phyloP scores from a whole-genome alignment of 768 basidiomycete genomes.

The Boletus eberwhitei region DNA sequence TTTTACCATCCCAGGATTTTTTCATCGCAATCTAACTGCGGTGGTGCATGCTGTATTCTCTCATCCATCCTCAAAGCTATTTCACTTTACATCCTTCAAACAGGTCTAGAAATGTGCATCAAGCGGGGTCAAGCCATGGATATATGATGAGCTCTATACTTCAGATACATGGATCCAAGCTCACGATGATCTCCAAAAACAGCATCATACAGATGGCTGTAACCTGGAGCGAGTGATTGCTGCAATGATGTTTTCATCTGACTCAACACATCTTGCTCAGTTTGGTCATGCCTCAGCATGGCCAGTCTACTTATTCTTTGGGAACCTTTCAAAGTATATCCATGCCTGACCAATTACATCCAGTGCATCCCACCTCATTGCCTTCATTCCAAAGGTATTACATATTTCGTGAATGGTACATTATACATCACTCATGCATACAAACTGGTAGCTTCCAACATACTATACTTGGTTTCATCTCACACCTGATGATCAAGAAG shows the following conservation, averaged over 20 bases:
- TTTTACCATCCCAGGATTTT: neutral
- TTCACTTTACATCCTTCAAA: constrained; percentile 25
- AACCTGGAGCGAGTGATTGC: constrained; percentile 9
- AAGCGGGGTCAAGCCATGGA: neutral
- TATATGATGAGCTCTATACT: constrained; percentile 24
- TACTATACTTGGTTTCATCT: too few species aligned
- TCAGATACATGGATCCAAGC: constrained; percentile 20
- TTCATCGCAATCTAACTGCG: neutral
- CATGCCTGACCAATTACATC: too few species aligned
- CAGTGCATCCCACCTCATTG: too few species aligned
- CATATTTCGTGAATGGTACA: too few species aligned
- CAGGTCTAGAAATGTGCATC: constrained; percentile 6
- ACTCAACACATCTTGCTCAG: constrained; percentile 12
- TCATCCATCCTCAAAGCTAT: neutral
- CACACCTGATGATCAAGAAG: too few species aligned
- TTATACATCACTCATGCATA: too few species aligned
- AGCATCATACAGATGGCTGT: constrained; percentile 7
- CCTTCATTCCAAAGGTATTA: too few species aligned
- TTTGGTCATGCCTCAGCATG: constrained; percentile 10
- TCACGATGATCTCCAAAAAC: constrained; percentile 19
- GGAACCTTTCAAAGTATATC: too few species aligned
- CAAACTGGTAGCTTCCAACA: too few species aligned
- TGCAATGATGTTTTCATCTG: constrained; percentile 18
- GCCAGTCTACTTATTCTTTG: neutral
- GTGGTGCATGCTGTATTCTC: constrained; percentile 9